Percentiles rank a stretch among this genome's conserved stretches.
Evolutionary conservation across 1,284 basidiomycete species (phyloP).

Genomic region (Kwoniella shivajii): DNA sequence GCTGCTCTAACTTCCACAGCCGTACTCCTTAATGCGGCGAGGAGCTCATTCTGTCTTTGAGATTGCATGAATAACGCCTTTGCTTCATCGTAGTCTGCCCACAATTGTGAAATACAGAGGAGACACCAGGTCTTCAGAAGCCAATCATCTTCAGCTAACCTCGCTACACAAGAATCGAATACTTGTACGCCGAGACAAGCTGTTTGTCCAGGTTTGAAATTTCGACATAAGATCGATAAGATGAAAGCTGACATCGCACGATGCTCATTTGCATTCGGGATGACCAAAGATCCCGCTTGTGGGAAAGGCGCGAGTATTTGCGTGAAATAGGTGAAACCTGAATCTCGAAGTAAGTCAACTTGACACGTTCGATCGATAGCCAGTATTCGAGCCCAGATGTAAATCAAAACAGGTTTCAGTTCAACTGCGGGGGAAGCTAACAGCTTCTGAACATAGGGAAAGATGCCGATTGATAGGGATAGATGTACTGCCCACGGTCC

Average conservation of each 20-base stretch:
- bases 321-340: conserved; percentile 87
- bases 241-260: conserved; percentile 99
- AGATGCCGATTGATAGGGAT: conserved; percentile 96
- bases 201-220: conserved; percentile 81
- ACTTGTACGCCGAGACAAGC: conserved; percentile 84
- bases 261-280: conserved; percentile 94
- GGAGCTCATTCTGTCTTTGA: conserved; percentile 78
- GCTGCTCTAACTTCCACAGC: conserved; percentile 92
- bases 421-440: conserved; percentile 93
- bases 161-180: conserved; percentile 84
- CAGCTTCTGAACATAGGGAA: conserved; percentile 96
- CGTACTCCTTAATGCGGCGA: conserved; percentile 79
- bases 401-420: conserved; percentile 95
- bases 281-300: conserved; percentile 55
- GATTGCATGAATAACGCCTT: conserved; percentile 81
- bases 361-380: conserved; percentile 94
- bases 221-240: conserved; percentile 86
- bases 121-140: conserved; percentile 92
- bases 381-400: conserved; percentile 97
- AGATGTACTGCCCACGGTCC: conserved; percentile 98
- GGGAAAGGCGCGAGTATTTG: conserved; percentile 64
- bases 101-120: conserved; percentile 91
- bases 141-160: conserved; percentile 83
- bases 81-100: conserved; percentile 88
- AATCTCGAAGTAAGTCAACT: conserved; percentile 81